Conservation (phyloP, 2,329 filamentous ascomycete genomes). For the Phialocephala sp. region DNA sequence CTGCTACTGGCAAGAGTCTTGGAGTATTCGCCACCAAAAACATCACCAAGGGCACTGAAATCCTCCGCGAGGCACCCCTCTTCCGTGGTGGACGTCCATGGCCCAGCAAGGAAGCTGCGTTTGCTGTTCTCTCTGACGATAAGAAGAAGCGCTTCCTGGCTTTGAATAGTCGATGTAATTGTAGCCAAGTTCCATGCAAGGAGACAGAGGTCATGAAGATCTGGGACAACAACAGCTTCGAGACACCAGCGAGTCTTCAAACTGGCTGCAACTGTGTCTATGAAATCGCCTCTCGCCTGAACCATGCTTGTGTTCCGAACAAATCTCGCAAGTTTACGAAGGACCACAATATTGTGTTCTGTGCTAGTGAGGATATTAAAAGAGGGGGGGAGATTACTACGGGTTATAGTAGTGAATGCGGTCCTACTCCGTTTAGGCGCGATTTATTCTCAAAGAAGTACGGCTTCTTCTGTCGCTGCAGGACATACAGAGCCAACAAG, state of each 20-base stretch:
- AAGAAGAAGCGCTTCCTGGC: slow-evolving; percentile 6
- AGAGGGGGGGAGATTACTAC: slow-evolving; percentile 18
- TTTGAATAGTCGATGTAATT: slow-evolving; percentile 12
- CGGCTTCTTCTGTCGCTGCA: not conserved
- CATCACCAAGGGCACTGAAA: slow-evolving; percentile 12
- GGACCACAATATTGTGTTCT: slow-evolving; percentile 6
- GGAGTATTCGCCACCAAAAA: slow-evolving; percentile 11
- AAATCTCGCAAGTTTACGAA: slow-evolving; percentile 3
- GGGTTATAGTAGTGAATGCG: not conserved
- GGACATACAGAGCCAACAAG: not conserved
- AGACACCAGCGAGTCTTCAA: not conserved
- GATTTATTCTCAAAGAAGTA: not conserved
- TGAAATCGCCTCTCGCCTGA: slow-evolving; percentile 11
- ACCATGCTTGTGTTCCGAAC: slow-evolving; percentile 20
- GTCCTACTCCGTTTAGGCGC: not conserved
- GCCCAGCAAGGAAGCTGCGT: slow-evolving; percentile 6
- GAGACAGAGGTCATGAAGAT: slow-evolving; percentile 2
- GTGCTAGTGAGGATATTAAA: slow-evolving; percentile 6
- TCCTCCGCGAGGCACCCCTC: slow-evolving; percentile 16
- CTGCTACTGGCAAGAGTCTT: slow-evolving; percentile 2
- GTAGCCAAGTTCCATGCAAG: not conserved
- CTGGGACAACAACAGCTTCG: slow-evolving; percentile 10
- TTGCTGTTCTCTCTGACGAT: not conserved
- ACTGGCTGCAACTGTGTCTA: slow-evolving; percentile 4
- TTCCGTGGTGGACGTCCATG: not conserved